Percentiles rank a stretch among this genome's conserved stretches.
Conservation (phyloP, 108 stramenopile species). For the Nitzschia palea region DNA sequence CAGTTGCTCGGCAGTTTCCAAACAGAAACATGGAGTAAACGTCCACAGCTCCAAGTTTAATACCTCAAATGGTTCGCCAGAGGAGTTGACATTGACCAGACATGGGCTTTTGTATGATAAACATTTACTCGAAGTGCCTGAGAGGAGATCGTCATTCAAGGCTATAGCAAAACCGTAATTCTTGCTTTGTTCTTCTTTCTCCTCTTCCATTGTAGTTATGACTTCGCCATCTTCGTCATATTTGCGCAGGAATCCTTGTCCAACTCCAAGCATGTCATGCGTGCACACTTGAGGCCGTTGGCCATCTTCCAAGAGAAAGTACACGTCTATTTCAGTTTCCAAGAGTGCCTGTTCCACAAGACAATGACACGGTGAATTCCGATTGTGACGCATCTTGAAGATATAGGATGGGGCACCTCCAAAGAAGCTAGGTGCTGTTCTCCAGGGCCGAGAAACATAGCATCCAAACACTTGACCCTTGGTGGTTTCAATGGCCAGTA, state of each 20-base stretch:
- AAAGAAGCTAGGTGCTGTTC: constrained; percentile 57
- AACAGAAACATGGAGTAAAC: constrained; percentile 62
- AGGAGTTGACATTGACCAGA: constrained; percentile 30
- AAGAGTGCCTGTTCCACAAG: constrained; percentile 75
- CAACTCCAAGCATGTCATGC: constrained; percentile 60
- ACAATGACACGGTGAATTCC: constrained; percentile 45
- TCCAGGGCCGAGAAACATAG: constrained; percentile 65
- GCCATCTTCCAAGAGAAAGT: constrained; percentile 45
- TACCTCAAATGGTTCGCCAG: constrained; percentile 64
- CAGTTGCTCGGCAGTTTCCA: constrained; percentile 59
- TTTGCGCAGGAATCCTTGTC: constrained; percentile 25
- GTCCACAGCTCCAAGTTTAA: constrained; percentile 81
- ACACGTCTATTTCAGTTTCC: constrained; percentile 80
- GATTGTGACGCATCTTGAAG: constrained; percentile 72
- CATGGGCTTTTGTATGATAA: constrained; percentile 66
- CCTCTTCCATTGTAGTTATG: neutral
- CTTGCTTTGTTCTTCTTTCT: constrained; percentile 8
- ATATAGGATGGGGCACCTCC: constrained; percentile 66
- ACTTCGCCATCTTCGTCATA: constrained; percentile 16
- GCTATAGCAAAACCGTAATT: constrained; percentile 75
- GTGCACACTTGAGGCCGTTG: constrained; percentile 63
- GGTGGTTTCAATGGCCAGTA: constrained; percentile 77
- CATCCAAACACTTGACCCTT: constrained; percentile 81
- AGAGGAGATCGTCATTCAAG: constrained; percentile 57
- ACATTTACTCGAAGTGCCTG: constrained; percentile 74